Conservation (phyloP, 345 rosid species). For the Mallotus nudiflorus region DNA sequence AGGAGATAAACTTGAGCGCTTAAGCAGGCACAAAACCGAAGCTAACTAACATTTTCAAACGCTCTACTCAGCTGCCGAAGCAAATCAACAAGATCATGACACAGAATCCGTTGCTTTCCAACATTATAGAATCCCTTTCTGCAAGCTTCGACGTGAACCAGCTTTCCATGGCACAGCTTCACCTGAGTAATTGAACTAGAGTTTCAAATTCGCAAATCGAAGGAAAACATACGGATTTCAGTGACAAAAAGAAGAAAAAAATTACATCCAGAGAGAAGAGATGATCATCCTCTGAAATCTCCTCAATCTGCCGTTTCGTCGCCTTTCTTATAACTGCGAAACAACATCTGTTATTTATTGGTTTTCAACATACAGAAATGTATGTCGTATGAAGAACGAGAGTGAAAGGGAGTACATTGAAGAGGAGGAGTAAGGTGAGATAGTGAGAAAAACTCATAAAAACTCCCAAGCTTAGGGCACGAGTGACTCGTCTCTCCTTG, state of each 20-base stretch:
- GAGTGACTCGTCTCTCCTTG: constrained; percentile 76
- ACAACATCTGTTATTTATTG: neutral
- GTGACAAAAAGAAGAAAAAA: neutral
- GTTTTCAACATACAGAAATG: too few species aligned
- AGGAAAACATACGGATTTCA: neutral
- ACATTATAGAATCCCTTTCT: constrained; percentile 70
- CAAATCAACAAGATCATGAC: constrained; percentile 90
- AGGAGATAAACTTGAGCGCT: too few species aligned
- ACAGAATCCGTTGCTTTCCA: constrained; percentile 74
- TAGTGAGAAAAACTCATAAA: constrained; percentile 94
- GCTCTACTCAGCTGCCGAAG: constrained; percentile 89
- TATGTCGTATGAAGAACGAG: neutral
- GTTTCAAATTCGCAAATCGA: constrained; percentile 1
- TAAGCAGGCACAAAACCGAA: too few species aligned
- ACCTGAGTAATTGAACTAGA: constrained; percentile 46
- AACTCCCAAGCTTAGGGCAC: constrained; percentile 78
- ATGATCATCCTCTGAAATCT: constrained; percentile 66
- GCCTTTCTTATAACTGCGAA: constrained; percentile 63
- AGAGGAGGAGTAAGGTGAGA: constrained; percentile 90
- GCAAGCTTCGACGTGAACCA: constrained; percentile 82
- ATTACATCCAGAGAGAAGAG: constrained; percentile 82
- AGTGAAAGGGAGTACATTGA: constrained; percentile 55
- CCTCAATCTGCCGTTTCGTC: constrained; percentile 54
- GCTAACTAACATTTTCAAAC: constrained; percentile 68
- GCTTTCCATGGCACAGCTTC: constrained; percentile 93